Percentiles rank a stretch among this genome's conserved stretches.
These are phyloP conservation scores for Macrophomina pseudophaseolina DNA, from an alignment of 2,329 filamentous ascomycete species.

Conservation along the genomic window DNA sequence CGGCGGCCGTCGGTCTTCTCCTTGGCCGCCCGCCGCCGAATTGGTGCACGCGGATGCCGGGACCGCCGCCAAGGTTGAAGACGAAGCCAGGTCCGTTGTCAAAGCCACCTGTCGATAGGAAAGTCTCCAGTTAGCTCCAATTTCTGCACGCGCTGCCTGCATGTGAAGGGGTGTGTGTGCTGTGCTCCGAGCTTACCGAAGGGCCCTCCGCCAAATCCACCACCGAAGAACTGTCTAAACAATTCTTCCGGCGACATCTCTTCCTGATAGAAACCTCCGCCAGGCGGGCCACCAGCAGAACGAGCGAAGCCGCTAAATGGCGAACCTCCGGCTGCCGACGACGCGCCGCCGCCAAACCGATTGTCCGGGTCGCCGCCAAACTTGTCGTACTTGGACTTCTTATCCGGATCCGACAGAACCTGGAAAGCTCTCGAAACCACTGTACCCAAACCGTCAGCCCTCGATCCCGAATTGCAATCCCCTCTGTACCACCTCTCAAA, in stretches of 20 bases:
- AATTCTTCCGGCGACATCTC: constrained; percentile 96
- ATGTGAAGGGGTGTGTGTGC: not conserved
- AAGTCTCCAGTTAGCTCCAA: constrained; percentile 10
- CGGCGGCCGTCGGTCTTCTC: constrained; percentile 67
- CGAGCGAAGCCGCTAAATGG: constrained; percentile 68
- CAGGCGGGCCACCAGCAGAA: constrained; percentile 56
- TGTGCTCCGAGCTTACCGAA: constrained; percentile 60
- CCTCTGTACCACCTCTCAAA: not conserved
- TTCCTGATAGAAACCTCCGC: constrained; percentile 75
- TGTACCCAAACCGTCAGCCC: constrained; percentile 33
- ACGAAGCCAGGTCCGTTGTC: constrained; percentile 86
- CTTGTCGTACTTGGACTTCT: constrained; percentile 84
- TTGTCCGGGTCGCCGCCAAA: constrained; percentile 93
- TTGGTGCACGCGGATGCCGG: constrained; percentile 91
- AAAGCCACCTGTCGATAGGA: constrained; percentile 57
- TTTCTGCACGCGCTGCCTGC: not conserved
- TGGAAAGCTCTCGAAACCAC: constrained; percentile 94
- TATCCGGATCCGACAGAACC: constrained; percentile 89
- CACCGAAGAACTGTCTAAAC: constrained; percentile 96
- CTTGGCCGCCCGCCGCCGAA: constrained; percentile 83
- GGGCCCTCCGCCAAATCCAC: constrained; percentile 64
- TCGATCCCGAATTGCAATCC: not conserved
- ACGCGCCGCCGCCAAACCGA: constrained; percentile 71
- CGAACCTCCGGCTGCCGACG: constrained; percentile 64
- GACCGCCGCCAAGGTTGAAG: constrained; percentile 91